phyloP scores from a whole-genome alignment of 345 rosid genomes.

The Turnera subulata region DNA sequence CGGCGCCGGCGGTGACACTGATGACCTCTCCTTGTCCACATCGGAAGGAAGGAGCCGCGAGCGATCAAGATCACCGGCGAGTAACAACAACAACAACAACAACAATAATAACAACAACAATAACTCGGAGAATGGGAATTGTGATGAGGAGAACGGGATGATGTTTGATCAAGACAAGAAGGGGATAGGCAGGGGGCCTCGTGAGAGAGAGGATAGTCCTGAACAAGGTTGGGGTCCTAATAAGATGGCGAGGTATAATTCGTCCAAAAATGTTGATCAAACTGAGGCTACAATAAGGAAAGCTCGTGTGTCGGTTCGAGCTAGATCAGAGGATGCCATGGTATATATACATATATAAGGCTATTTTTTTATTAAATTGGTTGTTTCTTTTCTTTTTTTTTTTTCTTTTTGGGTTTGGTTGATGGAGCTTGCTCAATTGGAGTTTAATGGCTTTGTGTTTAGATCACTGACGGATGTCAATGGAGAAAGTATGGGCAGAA shows the following conservation, averaged over 20 bases:
- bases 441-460: neutral
- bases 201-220: constrained; percentile 36
- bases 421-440: neutral
- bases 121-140: constrained; percentile 8
- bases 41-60: constrained; percentile 45
- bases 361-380: neutral
- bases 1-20: constrained; percentile 22
- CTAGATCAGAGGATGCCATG: constrained; percentile 48
- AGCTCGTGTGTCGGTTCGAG: constrained; percentile 66
- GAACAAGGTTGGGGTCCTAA: constrained; percentile 36
- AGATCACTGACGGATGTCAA: constrained; percentile 76
- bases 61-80: constrained; percentile 37
- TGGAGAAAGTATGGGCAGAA: constrained; percentile 82
- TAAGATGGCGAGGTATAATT: constrained; percentile 43
- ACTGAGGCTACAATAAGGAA: constrained; percentile 67
- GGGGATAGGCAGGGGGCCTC: constrained; percentile 16
- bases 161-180: constrained; percentile 23
- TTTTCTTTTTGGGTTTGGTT: neutral
- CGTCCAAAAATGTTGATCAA: constrained; percentile 46
- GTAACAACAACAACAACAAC: constrained; percentile 2
- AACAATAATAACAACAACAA: constrained; percentile 1
- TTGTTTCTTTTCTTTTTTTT: too few relatives aligned
- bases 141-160: constrained; percentile 12
- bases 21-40: constrained; percentile 40
- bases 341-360: neutral